Conservation (phyloP, 208 protist genomes). For the Trypanosoma grayi region DNA sequence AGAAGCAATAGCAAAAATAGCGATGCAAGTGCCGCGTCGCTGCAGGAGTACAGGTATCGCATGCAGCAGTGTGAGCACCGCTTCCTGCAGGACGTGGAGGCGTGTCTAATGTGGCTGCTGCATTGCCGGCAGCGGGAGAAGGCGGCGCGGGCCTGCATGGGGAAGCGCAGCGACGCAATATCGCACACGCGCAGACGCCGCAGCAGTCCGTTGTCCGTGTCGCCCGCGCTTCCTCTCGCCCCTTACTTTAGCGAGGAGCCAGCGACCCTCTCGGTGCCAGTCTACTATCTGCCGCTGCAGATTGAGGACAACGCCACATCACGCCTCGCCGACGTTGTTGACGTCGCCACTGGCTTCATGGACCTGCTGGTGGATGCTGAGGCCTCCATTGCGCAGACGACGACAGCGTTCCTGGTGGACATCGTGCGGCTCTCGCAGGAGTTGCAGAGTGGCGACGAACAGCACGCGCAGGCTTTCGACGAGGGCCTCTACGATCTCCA, state of each 20-base stretch:
- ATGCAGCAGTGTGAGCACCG: constrained; percentile 8
- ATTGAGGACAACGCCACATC: constrained; percentile 37
- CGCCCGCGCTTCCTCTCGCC: not conserved
- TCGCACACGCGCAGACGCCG: not conserved
- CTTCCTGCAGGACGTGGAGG: constrained; percentile 14
- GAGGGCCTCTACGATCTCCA: constrained; percentile 5
- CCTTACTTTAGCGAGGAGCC: constrained; percentile 7
- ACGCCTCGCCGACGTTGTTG: constrained; percentile 24
- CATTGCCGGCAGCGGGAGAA: not conserved
- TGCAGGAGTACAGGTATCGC: not conserved
- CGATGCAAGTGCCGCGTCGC: not conserved
- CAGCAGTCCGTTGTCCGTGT: not conserved
- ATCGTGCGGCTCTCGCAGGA: constrained; percentile 14
- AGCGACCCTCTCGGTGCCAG: constrained; percentile 30
- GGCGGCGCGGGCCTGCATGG: not conserved
- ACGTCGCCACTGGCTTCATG: constrained; percentile 33
- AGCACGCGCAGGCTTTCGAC: not conserved
- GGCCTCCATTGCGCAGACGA: constrained; percentile 12
- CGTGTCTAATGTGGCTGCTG: constrained; percentile 15
- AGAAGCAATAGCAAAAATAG: not conserved
- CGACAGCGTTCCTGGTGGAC: constrained; percentile 15
- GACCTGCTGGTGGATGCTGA: constrained; percentile 21
- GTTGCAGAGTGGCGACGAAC: not conserved
- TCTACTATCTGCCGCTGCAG: constrained; percentile 44
- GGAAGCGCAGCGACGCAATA: not conserved